A percentile compares a stretch with the other conserved stretches of the same genome.
Evolutionary conservation across 208 protist species (phyloP).

Genomic region (Strigomonas culicis): DNA sequence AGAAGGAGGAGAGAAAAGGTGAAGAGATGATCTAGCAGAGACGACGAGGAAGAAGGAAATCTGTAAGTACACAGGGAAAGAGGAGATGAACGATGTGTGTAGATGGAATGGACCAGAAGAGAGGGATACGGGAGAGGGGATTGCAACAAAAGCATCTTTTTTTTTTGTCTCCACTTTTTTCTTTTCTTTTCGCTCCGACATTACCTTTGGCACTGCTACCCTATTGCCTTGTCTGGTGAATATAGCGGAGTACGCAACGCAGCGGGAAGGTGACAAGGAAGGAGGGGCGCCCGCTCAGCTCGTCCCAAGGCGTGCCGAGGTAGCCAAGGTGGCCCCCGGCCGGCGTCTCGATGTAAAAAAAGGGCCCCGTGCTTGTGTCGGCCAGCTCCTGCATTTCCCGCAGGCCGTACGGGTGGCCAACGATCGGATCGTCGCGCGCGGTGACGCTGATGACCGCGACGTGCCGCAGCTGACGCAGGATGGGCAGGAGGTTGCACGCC

Average conservation of each 20-base stretch:
- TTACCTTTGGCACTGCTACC: no score
- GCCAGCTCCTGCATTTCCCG: neutral
- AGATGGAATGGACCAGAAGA: no score
- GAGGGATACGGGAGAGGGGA: no score
- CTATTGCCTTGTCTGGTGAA: neutral
- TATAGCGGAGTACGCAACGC: neutral
- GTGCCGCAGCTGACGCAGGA: slow-evolving; percentile 11
- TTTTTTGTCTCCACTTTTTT: neutral
- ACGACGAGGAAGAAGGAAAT: neutral
- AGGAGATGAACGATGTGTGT: neutral
- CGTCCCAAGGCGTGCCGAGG: slow-evolving; percentile 16
- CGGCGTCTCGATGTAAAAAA: slow-evolving; percentile 17
- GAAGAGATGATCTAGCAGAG: neutral
- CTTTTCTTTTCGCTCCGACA: neutral
- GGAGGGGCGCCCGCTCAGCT: slow-evolving; percentile 3
- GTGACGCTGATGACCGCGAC: neutral
- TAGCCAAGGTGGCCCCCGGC: slow-evolving; percentile 18
- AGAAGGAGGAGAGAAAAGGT: no score
- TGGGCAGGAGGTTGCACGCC: slow-evolving; percentile 29
- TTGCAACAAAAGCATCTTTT: neutral
- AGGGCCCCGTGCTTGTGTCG: slow-evolving; percentile 4
- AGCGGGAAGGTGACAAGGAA: neutral
- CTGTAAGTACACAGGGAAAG: neutral
- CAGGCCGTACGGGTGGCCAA: neutral
- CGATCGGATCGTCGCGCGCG: slow-evolving; percentile 2